Percentiles rank a stretch among this genome's conserved stretches.
Evolutionary conservation across 805 yeast species (phyloP).

Genomic region (Clavispora carvajalis): DNA sequence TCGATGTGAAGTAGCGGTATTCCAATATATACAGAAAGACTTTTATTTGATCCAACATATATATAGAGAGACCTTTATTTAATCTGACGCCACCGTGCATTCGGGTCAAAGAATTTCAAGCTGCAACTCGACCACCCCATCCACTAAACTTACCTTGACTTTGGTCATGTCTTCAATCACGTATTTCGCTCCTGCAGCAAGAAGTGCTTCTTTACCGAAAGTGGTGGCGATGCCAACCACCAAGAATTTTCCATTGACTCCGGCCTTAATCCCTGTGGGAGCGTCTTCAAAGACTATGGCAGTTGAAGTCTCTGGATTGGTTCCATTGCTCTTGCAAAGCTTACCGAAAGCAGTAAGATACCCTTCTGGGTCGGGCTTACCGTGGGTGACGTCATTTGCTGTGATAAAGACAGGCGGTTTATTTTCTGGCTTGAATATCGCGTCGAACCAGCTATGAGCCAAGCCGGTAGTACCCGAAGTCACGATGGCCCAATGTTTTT

Average conservation of each 20-base stretch:
- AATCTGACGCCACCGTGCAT: neutral
- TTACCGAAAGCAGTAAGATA: constrained; percentile 8
- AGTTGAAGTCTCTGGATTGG: neutral
- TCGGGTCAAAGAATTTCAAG: neutral
- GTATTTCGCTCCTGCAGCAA: constrained; percentile 15
- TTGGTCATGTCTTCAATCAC: constrained; percentile 15
- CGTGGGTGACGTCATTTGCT: constrained; percentile 16
- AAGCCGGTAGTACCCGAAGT: constrained; percentile 16
- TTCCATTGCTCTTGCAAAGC: neutral
- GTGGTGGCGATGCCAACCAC: constrained; percentile 18
- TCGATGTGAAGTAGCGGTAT: constrained; percentile 12
- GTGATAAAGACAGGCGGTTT: constrained; percentile 16
- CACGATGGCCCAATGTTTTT: constrained; percentile 15
- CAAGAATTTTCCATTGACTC: constrained; percentile 15
- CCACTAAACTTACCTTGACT: constrained; percentile 1
- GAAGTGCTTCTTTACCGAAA: constrained; percentile 11
- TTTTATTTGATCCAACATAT: constrained; percentile 1
- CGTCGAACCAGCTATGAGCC: constrained; percentile 17
- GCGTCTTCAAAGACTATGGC: constrained; percentile 20
- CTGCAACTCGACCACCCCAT: neutral
- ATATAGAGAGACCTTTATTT: neutral
- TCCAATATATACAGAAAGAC: neutral
- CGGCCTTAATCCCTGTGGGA: constrained; percentile 17
- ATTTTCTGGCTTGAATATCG: constrained; percentile 3
- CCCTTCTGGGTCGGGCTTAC: constrained; percentile 20